Evolutionary conservation across 169 alveolate species (phyloP), one percentile per base, ranked within the genome.

Genomic region (Cyclospora cayetanensis): DNA sequence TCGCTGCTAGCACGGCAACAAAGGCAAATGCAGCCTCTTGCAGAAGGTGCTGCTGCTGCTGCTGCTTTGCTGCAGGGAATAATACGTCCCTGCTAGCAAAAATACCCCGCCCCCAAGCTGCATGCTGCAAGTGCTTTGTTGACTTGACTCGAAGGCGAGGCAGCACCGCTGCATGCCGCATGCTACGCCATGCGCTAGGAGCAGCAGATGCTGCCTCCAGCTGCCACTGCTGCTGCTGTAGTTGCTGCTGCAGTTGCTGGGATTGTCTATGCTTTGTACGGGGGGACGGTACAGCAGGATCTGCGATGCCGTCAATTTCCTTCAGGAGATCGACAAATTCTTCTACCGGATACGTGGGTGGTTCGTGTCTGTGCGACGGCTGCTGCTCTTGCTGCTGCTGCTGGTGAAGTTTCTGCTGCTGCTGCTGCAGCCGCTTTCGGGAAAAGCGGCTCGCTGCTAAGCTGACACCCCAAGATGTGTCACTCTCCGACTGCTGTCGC

Each of bases 1-100:
- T 74, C 42, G 85, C 85, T 37, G 85, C 85, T 39, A 74, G 85
- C 85, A 74, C 85, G 22, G 85, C 85, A 74, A 74, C 85, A 74
- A 74, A 74, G 37, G 85, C 85, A 29, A 74, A 27, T 15, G 85
- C 85, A 5, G 85, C 85, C 22, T 74, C 63, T 43, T 74, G 60
- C 63, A 41, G 85, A 55, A 74, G 85, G 25, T 37, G 65, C 85
- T 41, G 31, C 7, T 35, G 85, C 65, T 74, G 85, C 63, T 74
- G 65, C 65, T 74, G 85, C 85, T 74, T 41, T n/a, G n/a, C 39
- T 74, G 82, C 82, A n/a, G 37, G 46, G 27, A n/a, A n/a, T n/a
- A n/a, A n/a, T n/a, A n/a, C n/a, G 77, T 55, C 29, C 7, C 55
- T 37, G 85, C 85, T 39, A 5, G 63, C 31, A 15, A 25, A 34